Base-by-base conservation (phyloP, 805 yeast species). In the Metschnikowia picachoensis region DNA sequence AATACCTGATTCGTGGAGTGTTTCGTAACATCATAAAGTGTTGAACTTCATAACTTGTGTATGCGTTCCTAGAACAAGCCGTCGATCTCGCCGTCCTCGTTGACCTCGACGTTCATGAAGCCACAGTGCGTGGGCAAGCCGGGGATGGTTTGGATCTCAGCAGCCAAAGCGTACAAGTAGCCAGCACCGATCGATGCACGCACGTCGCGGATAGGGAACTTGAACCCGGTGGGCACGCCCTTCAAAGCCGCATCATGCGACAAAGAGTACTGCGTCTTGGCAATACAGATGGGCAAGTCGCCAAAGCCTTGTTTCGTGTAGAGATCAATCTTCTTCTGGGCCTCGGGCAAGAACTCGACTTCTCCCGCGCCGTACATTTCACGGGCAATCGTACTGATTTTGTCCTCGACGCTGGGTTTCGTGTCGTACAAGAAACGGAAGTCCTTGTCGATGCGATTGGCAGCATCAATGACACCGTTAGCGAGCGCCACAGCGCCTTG, bases 91-190 rank as follows among this genome's bases (percentile, higher is more conserved):
- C 91, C 92, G 52, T 85, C 79, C 35, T 82, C 88, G 60, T 80
- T 78, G 43, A 86, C 89, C 67, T 86, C 94, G 41, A 86, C 89
- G 57, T 86, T 85, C 92, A 86, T 86, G 69, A 82, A 86, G 35
- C 95, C 94, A 64, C 87, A 82, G 61, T 85, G 87, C 4, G 95
- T 86, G 47, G 94, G 87, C 63, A 86, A 75, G 49, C 95, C 94
- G 28, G 95, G 95, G 59, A 86, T 86, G 37, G 95, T 86, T 73
- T 83, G 87, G 60, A 86, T 86, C 65, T 85, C 91, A 44, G 89
- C 94, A 5, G 95, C 94, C 58, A 86, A 73, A 5, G 92, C 94
- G 60, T 85, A 86, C 65, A 86, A 74, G 67, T 86, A 86, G 4
- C 94, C 94, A 33, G 94, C 94, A 67, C 95, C 95, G 55, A 83